A percentile compares a stretch with the other conserved stretches of the same genome.
Evolutionary conservation across 495 filamentous ascomycete species (phyloP).

Genomic region (Immersiella caudata): DNA sequence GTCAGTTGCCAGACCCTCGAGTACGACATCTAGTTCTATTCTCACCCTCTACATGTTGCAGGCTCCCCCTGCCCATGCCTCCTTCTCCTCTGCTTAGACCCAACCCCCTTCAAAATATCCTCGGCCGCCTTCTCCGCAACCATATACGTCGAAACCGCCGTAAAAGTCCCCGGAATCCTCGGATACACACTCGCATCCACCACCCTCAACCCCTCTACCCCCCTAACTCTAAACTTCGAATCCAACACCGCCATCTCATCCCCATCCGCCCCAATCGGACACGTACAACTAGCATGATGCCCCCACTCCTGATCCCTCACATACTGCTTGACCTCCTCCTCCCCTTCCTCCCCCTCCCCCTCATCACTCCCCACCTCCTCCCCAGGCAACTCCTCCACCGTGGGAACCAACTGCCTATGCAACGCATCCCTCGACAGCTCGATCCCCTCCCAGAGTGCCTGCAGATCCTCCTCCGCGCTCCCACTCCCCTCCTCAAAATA

Average conservation of each 20-base stretch:
- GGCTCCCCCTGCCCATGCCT: too few relatives aligned
- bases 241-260: slow-evolving; percentile 63
- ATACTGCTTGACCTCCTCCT: slow-evolving; percentile 50
- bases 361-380: slow-evolving; percentile 44
- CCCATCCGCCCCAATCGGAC: slow-evolving; percentile 57
- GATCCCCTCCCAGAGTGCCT: slow-evolving; percentile 53
- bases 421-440: slow-evolving; percentile 48
- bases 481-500: slow-evolving; percentile 49
- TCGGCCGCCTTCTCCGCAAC: slow-evolving; percentile 61
- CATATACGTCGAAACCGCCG: slow-evolving; percentile 57
- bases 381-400: slow-evolving; percentile 56
- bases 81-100: not conserved
- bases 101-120: slow-evolving; percentile 31
- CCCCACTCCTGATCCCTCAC: slow-evolving; percentile 59
- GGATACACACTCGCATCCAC: slow-evolving; percentile 64
- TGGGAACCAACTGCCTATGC: slow-evolving; percentile 35
- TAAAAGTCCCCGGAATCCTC: slow-evolving; percentile 59
- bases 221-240: slow-evolving; percentile 58
- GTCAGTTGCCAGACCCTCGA: too few relatives aligned
- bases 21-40: too few relatives aligned
- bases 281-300: slow-evolving; percentile 62
- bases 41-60: too few relatives aligned
- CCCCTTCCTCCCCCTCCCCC: slow-evolving; percentile 37
- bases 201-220: slow-evolving; percentile 59
- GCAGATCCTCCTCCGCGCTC: slow-evolving; percentile 42